phyloP scores from a whole-genome alignment of 2,329 filamentous ascomycete genomes.

The Ophiostoma montium region DNA sequence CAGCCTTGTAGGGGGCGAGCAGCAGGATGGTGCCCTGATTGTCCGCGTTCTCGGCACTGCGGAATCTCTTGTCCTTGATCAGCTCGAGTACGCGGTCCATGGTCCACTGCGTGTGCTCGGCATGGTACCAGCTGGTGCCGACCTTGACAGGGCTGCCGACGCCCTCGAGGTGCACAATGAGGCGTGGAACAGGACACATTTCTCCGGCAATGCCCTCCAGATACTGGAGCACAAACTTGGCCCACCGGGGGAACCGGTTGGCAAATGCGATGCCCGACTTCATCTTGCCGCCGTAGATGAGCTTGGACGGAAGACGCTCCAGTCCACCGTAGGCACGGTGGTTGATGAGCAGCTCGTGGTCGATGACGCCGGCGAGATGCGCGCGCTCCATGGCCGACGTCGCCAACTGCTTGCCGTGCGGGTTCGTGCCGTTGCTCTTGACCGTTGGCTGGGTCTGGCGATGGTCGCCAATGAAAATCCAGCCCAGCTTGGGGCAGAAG shows the following conservation, averaged over 20 bases:
- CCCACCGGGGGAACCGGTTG: conserved; percentile 10
- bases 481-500: conserved; percentile 25
- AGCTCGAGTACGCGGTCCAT: conserved; percentile 20
- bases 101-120: conserved; percentile 24
- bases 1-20: conserved; percentile 28
- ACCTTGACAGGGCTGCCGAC: conserved; percentile 12
- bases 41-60: conserved; percentile 14
- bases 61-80: conserved; percentile 20
- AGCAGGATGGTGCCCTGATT: conserved; percentile 27
- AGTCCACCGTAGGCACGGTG: conserved; percentile 19
- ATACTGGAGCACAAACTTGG: conserved; percentile 11
- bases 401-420: conserved; percentile 13
- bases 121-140: conserved; percentile 27
- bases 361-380: conserved; percentile 12
- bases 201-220: conserved; percentile 10
- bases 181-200: conserved; percentile 21
- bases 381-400: conserved; percentile 18
- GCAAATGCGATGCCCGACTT: conserved; percentile 16
- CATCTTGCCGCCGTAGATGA: conserved; percentile 29
- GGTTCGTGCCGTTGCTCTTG: conserved; percentile 10
- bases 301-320: conserved; percentile 25
- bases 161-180: conserved; percentile 19
- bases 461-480: conserved; percentile 33
- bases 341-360: conserved; percentile 18
- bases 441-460: conserved; percentile 30